A percentile compares a stretch with the other conserved stretches of the same genome.
phyloP scores from a whole-genome alignment of 2,329 filamentous ascomycete genomes.

The Xylaria sp. region DNA sequence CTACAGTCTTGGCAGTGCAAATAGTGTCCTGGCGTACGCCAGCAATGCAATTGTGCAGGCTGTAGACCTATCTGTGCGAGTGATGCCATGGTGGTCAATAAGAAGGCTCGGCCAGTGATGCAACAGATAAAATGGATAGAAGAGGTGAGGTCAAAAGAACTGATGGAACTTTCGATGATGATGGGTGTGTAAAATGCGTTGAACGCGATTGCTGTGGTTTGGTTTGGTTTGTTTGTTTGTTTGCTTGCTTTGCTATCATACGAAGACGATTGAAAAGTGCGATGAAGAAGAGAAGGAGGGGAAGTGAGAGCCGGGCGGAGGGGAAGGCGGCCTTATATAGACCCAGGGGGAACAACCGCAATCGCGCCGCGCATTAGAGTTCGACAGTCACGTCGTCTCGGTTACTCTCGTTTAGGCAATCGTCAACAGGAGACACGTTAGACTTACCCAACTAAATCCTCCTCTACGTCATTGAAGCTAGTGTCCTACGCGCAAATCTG shows the following conservation, averaged over 20 bases:
- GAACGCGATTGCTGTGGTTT: constrained; percentile 18
- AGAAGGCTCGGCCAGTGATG: constrained; percentile 12
- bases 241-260: not conserved
- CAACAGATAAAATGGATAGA: not conserved
- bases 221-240: too few species aligned
- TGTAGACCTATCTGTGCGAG: not conserved
- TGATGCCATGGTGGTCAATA: constrained; percentile 32
- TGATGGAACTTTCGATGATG: not conserved
- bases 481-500: not conserved
- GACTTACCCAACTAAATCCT: constrained; percentile 23
- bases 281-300: constrained; percentile 10
- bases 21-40: constrained; percentile 28
- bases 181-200: constrained; percentile 4
- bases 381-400: not conserved
- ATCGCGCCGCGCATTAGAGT: constrained; percentile 1
- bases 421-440: constrained; percentile 6
- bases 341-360: not conserved
- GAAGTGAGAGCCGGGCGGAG: not conserved
- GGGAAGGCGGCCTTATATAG: constrained; percentile 2
- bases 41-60: constrained; percentile 11
- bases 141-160: not conserved
- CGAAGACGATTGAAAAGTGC: constrained; percentile 11
- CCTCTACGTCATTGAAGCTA: constrained; percentile 3
- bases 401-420: constrained; percentile 10
- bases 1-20: constrained; percentile 14